Evolutionary conservation across 2,329 filamentous ascomycete genomes (phyloP).

Genomic region (Fusarium multiceps): DNA sequence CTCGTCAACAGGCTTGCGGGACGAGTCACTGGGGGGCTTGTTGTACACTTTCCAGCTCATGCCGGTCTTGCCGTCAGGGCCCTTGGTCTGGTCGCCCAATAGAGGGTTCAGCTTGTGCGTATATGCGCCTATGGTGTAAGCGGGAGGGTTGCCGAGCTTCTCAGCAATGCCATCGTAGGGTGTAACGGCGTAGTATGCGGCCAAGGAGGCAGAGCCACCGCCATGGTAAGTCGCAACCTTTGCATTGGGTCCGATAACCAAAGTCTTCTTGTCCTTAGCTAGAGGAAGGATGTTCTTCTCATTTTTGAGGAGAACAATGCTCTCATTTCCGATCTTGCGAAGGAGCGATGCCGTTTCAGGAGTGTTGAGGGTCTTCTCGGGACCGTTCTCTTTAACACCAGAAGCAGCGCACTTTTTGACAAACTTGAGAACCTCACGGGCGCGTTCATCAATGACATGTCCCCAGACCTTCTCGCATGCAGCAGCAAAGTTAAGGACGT

Average conservation of each 20-base stretch:
- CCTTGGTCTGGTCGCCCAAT: slow-evolving; percentile 64
- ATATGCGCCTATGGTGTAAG: slow-evolving; percentile 70
- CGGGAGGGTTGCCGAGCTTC: slow-evolving; percentile 57
- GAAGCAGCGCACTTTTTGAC: slow-evolving; percentile 66
- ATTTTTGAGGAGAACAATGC: slow-evolving; percentile 80
- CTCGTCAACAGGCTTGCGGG: slow-evolving; percentile 63
- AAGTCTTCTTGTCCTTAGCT: slow-evolving; percentile 69
- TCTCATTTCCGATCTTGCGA: slow-evolving; percentile 73
- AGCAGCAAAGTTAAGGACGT: slow-evolving; percentile 63
- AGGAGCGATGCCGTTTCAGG: slow-evolving; percentile 72
- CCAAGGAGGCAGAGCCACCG: slow-evolving; percentile 71
- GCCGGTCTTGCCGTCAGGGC: slow-evolving; percentile 64
- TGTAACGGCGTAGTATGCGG: slow-evolving; percentile 74
- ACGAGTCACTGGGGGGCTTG: slow-evolving; percentile 61
- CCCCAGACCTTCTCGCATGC: slow-evolving; percentile 66
- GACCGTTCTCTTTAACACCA: slow-evolving; percentile 65
- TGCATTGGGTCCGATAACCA: slow-evolving; percentile 68
- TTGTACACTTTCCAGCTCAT: slow-evolving; percentile 73
- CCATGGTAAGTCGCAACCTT: slow-evolving; percentile 69
- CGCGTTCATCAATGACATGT: slow-evolving; percentile 68
- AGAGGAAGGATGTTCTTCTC: slow-evolving; percentile 71
- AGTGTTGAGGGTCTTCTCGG: slow-evolving; percentile 66
- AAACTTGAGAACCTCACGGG: slow-evolving; percentile 67
- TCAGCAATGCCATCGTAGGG: slow-evolving; percentile 76
- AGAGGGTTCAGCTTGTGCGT: slow-evolving; percentile 73